Conservation (phyloP, 129 eudicot genomes). For the Lactuca saligna region DNA sequence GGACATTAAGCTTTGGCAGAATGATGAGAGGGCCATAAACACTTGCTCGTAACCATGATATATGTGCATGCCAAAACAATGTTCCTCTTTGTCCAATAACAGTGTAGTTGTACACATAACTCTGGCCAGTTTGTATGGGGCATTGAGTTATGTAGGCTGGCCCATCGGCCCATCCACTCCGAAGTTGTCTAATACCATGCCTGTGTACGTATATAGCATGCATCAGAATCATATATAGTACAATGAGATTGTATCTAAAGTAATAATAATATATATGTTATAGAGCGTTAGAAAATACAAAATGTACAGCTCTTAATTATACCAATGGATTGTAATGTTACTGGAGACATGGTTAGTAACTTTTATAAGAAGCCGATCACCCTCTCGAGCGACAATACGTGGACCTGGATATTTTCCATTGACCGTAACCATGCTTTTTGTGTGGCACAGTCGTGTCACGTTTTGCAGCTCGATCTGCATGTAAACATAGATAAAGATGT, state of each 20-base stretch:
- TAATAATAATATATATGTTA: neutral
- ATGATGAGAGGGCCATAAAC: conserved; percentile 56
- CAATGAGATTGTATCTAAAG: neutral
- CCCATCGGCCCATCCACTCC: conserved; percentile 42
- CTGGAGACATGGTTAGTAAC: conserved; percentile 14
- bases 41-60: conserved; percentile 61
- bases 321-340: conserved; percentile 45
- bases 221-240: neutral
- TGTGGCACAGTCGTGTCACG: conserved; percentile 45
- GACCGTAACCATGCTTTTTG: conserved; percentile 31
- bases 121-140: conserved; percentile 62
- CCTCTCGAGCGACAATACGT: conserved; percentile 19
- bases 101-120: conserved; percentile 58
- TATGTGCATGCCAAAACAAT: conserved; percentile 33
- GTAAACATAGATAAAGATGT: neutral
- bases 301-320: neutral
- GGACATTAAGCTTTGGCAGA: conserved; percentile 43
- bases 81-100: conserved; percentile 47
- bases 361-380: conserved; percentile 17
- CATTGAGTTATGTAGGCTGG: conserved; percentile 64
- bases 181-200: conserved; percentile 57
- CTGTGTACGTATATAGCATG: conserved; percentile 7
- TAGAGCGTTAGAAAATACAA: neutral
- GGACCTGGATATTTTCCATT: conserved; percentile 36
- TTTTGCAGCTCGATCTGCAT: conserved; percentile 9